Conservation (phyloP, 2,329 filamentous ascomycete genomes). For the Pseudocercospora eumusae region DNA sequence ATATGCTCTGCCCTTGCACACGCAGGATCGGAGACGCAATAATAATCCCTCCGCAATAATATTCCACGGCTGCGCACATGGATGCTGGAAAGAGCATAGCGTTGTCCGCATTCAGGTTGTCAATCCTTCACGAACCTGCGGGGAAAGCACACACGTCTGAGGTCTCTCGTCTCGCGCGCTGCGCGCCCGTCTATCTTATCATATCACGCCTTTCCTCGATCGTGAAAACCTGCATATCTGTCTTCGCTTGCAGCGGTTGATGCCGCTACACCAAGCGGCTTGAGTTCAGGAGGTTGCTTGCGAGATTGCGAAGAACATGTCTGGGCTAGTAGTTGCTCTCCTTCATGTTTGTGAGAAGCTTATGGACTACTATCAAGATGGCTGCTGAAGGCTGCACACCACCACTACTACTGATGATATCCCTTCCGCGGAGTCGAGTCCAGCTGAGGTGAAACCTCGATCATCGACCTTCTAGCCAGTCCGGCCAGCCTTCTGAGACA, state of each 20-base stretch:
- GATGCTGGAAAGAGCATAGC: not conserved
- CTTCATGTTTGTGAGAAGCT: not conserved
- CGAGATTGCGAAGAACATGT: not conserved
- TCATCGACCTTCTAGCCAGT: not conserved
- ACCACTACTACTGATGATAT: not conserved
- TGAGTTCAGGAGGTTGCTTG: not conserved
- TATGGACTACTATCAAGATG: not conserved
- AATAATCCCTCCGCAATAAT: not conserved
- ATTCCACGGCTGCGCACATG: not conserved
- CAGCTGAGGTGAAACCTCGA: not conserved
- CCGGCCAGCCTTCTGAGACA: slow-evolving; percentile 1
- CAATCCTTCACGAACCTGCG: slow-evolving; percentile 9
- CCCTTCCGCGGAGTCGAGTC: not conserved
- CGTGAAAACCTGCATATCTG: slow-evolving; percentile 1
- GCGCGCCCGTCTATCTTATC: too few species aligned
- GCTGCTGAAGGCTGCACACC: not conserved
- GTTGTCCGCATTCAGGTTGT: slow-evolving; percentile 5
- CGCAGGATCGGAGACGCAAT: slow-evolving; percentile 4
- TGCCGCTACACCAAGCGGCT: not conserved
- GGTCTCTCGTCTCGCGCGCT: too few species aligned
- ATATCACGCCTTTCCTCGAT: slow-evolving; percentile 6
- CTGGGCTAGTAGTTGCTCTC: not conserved
- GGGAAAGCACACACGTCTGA: slow-evolving; percentile 4
- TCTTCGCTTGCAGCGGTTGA: not conserved
- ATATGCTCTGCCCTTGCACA: not conserved